These are phyloP conservation scores for Vigna mungo DNA, from an alignment of 306 rosid genomes.

Conservation along the genomic window DNA sequence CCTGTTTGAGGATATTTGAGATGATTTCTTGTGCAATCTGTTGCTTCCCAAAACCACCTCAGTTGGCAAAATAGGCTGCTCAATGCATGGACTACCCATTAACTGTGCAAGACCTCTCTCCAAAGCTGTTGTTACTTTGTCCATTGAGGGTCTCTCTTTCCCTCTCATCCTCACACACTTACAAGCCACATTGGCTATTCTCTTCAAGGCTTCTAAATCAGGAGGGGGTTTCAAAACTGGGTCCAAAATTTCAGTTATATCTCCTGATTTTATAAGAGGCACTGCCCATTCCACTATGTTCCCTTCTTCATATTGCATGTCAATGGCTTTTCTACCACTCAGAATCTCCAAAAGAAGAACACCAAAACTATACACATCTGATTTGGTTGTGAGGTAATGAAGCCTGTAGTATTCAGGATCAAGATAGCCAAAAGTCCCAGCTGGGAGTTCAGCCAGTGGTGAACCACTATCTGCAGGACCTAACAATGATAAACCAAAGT, in stretches of 20 bases:
- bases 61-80: slow-evolving; percentile 94
- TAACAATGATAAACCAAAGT: slow-evolving; percentile 83
- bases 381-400: slow-evolving; percentile 94
- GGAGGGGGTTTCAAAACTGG: slow-evolving; percentile 76
- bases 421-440: slow-evolving; percentile 96
- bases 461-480: slow-evolving; percentile 91
- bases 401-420: slow-evolving; percentile 98
- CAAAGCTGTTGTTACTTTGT: slow-evolving; percentile 89
- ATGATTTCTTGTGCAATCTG: slow-evolving; percentile 86
- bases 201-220: slow-evolving; percentile 79
- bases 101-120: slow-evolving; percentile 84
- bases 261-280: slow-evolving; percentile 81
- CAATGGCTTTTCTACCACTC: slow-evolving; percentile 95
- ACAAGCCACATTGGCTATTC: slow-evolving; percentile 92
- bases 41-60: slow-evolving; percentile 94
- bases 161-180: slow-evolving; percentile 98
- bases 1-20: slow-evolving; percentile 84
- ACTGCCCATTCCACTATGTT: slow-evolving; percentile 98
- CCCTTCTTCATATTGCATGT: slow-evolving; percentile 88
- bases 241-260: slow-evolving; percentile 63
- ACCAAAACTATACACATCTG: slow-evolving; percentile 96
- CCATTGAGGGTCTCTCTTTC: slow-evolving; percentile 97
- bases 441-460: slow-evolving; percentile 90
- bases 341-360: slow-evolving; percentile 84
- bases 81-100: slow-evolving; percentile 92